These are phyloP conservation scores for Chrysanthemum lavandulifolium DNA, from an alignment of 129 eudicot genomes.

Conservation along the genomic window DNA sequence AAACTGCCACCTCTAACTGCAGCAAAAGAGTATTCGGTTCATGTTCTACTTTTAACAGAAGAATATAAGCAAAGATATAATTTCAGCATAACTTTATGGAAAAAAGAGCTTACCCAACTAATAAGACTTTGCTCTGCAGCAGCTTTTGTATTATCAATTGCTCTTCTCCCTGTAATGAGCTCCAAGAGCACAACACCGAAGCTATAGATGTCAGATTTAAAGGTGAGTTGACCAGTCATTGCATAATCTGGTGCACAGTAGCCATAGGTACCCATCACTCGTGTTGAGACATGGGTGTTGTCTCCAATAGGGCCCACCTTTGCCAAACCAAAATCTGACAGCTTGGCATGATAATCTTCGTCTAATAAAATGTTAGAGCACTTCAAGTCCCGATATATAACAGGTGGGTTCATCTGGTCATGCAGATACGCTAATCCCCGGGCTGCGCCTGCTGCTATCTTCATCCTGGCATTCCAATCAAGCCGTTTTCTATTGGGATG, in stretches of 20 bases:
- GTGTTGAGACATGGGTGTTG: conserved; percentile 88
- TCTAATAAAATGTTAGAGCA: conserved; percentile 83
- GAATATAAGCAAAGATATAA: background rate
- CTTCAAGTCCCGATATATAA: conserved; percentile 87
- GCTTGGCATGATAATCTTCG: conserved; percentile 70
- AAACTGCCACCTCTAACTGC: background rate
- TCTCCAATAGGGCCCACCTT: conserved; percentile 94
- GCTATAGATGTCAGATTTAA: conserved; percentile 83
- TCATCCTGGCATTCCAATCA: conserved; percentile 84
- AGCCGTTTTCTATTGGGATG: conserved; percentile 36
- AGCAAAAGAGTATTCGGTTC: background rate
- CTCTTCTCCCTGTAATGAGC: conserved; percentile 75
- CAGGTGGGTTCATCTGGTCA: conserved; percentile 67
- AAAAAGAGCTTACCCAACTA: conserved; percentile 62
- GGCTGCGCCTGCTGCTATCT: conserved; percentile 86
- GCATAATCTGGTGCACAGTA: conserved; percentile 98
- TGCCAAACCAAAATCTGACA: conserved; percentile 94
- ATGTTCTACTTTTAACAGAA: background rate
- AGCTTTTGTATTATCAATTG: conserved; percentile 56
- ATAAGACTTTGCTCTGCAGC: conserved; percentile 69
- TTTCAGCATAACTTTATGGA: background rate
- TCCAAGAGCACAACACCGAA: conserved; percentile 98
- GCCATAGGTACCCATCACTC: conserved; percentile 98
- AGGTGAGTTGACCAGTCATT: conserved; percentile 92
- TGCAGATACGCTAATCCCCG: conserved; percentile 80